phyloP scores from a whole-genome alignment of 208 protist species.

The Naegleria gruberi region DNA sequence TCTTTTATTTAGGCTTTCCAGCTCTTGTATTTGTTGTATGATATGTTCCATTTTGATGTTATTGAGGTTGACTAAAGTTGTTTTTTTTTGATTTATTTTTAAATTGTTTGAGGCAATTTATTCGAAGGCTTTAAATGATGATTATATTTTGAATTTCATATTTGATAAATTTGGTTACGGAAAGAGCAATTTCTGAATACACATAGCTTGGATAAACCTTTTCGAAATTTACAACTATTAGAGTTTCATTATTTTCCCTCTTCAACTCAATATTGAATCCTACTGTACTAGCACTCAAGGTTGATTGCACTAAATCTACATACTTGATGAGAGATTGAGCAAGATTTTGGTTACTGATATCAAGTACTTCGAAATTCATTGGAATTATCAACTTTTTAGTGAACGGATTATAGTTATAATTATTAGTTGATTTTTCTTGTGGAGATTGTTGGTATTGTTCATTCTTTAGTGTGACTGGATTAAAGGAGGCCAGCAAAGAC shows the following conservation, averaged over 20 bases:
- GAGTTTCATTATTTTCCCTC: not conserved
- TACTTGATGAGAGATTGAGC: not conserved
- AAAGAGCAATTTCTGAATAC: not conserved
- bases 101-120: no score
- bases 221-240: not conserved
- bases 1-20: not conserved
- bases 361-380: not conserved
- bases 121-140: not conserved
- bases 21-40: not conserved
- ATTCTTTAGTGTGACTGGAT: not conserved
- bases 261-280: not conserved
- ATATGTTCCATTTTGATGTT: not conserved
- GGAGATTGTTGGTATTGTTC: not conserved
- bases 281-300: not conserved
- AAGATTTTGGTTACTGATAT: slow-evolving; percentile 1
- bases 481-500: not conserved
- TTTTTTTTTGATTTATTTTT: no score
- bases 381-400: not conserved
- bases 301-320: not conserved
- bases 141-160: not conserved
- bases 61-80: no score
- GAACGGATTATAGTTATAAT: not conserved
- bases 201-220: not conserved
- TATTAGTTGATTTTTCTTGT: not conserved
- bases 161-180: not conserved